Percentiles rank a stretch among this genome's conserved stretches.
phyloP scores from a whole-genome alignment of 2,329 filamentous ascomycete species.

The Knufia fluminis region DNA sequence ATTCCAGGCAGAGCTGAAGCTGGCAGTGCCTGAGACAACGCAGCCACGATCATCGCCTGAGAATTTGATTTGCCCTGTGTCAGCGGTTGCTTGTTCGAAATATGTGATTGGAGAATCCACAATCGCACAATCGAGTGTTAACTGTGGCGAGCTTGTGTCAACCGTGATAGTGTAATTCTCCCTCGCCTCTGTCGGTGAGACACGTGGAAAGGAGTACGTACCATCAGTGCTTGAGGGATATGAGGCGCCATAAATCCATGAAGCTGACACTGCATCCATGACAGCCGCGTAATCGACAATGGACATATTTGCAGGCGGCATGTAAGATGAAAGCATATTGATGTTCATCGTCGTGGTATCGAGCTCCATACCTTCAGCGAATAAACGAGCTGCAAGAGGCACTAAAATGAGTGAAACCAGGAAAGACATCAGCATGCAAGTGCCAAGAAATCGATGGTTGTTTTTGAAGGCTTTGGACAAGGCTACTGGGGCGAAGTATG shows the following conservation, averaged over 20 bases:
- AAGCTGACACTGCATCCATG: conserved; percentile 5
- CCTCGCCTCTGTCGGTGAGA: neutral
- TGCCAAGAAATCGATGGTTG: conserved; percentile 1
- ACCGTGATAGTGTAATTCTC: neutral
- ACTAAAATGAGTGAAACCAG: conserved; percentile 1
- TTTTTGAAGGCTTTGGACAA: conserved; percentile 1
- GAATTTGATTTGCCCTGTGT: neutral
- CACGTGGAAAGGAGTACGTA: neutral
- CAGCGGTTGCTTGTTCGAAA: neutral
- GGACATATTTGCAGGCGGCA: neutral
- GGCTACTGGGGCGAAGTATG: neutral
- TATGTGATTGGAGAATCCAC: neutral
- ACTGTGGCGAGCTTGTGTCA: neutral
- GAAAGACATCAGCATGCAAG: conserved; percentile 5
- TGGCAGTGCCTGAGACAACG: neutral
- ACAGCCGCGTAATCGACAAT: conserved; percentile 6
- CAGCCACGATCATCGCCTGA: neutral
- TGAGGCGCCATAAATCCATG: conserved; percentile 6
- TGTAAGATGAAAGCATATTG: conserved; percentile 4
- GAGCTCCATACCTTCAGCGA: conserved; percentile 3
- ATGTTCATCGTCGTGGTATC: neutral
- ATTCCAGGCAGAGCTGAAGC: neutral
- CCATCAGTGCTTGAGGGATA: conserved; percentile 3
- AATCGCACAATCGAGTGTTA: neutral
- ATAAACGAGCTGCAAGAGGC: conserved; percentile 5